Base-by-base conservation (phyloP, 2,329 filamentous ascomycete species). In the Magnaporthiopsis incrustans region DNA sequence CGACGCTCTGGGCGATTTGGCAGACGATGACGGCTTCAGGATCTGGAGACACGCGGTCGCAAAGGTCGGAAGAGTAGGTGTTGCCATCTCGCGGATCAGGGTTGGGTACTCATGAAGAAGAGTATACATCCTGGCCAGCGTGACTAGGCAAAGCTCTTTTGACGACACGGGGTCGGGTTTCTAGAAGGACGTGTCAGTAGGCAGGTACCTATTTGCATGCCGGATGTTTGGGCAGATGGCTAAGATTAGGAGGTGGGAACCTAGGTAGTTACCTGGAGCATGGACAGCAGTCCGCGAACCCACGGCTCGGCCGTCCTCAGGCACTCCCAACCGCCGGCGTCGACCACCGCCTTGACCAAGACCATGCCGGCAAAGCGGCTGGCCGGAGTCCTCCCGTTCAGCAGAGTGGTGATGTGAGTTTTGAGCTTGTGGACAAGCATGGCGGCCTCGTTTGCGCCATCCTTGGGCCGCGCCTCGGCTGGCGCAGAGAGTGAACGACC, bases 41-140 rank as follows among this genome's bases (percentile, higher is more conserved):
- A 94, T 80, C 70, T 89, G 86, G 59, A 97, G 75, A 69, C 89
- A 92, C 3, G 89, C 82, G 0, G 85, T 87, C 59, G 93, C 82
- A 70, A 94, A 96, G 1, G 83, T 78, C 1, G 91, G 86, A 26
- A 97, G 78, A 3, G 86, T 90, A 3, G 92, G 92, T 0, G 92
- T 96, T 1, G 90, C 93, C 66, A 97, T 91, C 73, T 97, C 93
- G 69, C 94, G 85, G 59, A 94, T 82, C 63, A 97, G 80, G 11
- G 91, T 95, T 66, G 89, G 91, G 72, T 92, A 92, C 53, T 89
- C 86, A 71, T 92, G 90, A 57, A 93, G 89, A 50, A 95, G 83
- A 69, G 87, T 83, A 77, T 95, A 97, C 69, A 97, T 92, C 71
- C 90, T 88, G 26, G 90, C 90, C 66, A 97, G 78, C 18, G 90